Percentiles rank a stretch among this genome's conserved stretches.
phyloP scores from a whole-genome alignment of 768 basidiomycete species.

The Suillus brevipes region DNA sequence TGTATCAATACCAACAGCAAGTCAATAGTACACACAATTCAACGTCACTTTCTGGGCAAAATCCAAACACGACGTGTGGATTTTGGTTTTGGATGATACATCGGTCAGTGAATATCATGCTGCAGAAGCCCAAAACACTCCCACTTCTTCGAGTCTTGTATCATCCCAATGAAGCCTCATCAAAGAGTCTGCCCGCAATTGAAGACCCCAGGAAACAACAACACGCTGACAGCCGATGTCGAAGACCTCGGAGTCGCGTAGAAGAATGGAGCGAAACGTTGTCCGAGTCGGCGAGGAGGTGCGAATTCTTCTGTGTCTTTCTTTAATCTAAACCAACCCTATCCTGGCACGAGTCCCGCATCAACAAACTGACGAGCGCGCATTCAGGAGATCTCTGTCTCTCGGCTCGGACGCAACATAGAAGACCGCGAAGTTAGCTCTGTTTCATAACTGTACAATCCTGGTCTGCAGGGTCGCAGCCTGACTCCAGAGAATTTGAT shows the following conservation, averaged over 20 bases:
- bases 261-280: too few species aligned
- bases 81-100: not conserved
- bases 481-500: too few species aligned
- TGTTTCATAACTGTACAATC: too few species aligned
- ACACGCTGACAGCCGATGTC: not conserved
- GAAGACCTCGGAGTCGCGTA: too few species aligned
- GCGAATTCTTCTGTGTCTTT: not conserved
- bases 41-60: not conserved
- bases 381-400: not conserved
- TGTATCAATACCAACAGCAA: not conserved
- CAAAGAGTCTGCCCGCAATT: not conserved
- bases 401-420: not conserved
- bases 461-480: too few species aligned
- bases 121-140: not conserved
- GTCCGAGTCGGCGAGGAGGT: not conserved
- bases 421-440: not conserved
- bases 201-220: not conserved
- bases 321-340: not conserved
- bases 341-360: not conserved
- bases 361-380: not conserved
- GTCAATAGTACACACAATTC: not conserved
- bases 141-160: not conserved
- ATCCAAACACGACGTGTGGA: not conserved
- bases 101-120: not conserved
- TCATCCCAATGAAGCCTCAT: not conserved